Evolutionary conservation across 305 asterid species (phyloP).

Genomic region (Fraxinus nigra): DNA sequence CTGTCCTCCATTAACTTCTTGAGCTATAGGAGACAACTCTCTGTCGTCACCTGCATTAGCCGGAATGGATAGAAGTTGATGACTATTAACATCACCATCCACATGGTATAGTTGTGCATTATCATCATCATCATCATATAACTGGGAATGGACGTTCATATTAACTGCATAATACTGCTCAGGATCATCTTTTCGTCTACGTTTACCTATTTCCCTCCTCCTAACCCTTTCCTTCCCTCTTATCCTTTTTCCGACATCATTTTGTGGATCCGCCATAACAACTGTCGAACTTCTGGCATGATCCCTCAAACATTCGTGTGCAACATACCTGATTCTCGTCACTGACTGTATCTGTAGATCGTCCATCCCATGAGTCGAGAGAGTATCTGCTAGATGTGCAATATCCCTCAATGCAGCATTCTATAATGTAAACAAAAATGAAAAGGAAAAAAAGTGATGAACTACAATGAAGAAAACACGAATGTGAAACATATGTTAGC

Average conservation of each 20-base stretch:
- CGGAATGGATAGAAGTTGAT: constrained; percentile 31
- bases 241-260: constrained; percentile 47
- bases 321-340: constrained; percentile 63
- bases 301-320: constrained; percentile 77
- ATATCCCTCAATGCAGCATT: constrained; percentile 79
- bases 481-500: not conserved
- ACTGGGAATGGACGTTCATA: constrained; percentile 33
- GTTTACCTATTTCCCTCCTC: constrained; percentile 66
- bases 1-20: constrained; percentile 52
- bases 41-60: constrained; percentile 24
- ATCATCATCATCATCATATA: constrained; percentile 31
- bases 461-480: not conserved
- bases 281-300: constrained; percentile 47
- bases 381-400: constrained; percentile 66
- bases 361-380: constrained; percentile 85
- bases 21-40: constrained; percentile 24
- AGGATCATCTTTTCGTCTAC: constrained; percentile 65
- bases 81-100: constrained; percentile 34
- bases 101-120: constrained; percentile 39
- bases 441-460: not conserved
- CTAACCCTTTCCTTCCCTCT: constrained; percentile 86
- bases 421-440: constrained; percentile 30
- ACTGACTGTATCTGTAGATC: constrained; percentile 69
- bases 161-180: constrained; percentile 43
- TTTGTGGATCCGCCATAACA: constrained; percentile 39